phyloP scores from a whole-genome alignment of 2,329 filamentous ascomycete genomes.

The Celoporthe dispersa region DNA sequence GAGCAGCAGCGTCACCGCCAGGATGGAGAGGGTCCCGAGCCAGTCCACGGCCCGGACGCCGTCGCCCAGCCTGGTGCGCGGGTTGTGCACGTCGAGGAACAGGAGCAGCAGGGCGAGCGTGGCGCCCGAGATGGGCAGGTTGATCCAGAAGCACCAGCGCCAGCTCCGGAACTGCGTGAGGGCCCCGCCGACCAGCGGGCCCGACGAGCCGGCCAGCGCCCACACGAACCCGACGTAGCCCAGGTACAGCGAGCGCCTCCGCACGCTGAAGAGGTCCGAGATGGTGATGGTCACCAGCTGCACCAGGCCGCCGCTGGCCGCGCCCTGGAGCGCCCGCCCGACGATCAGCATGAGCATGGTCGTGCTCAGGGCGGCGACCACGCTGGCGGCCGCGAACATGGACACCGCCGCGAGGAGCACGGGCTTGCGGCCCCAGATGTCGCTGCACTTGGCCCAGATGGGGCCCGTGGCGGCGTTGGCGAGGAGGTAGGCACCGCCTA shows the following conservation, averaged over 20 bases:
- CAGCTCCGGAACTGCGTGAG: slow-evolving; percentile 32
- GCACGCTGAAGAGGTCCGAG: slow-evolving; percentile 44
- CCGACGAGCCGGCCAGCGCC: slow-evolving; percentile 42
- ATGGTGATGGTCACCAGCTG: slow-evolving; percentile 44
- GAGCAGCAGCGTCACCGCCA: slow-evolving; percentile 66
- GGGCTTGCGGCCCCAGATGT: slow-evolving; percentile 49
- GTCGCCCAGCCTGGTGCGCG: slow-evolving; percentile 60
- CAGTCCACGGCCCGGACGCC: slow-evolving; percentile 66
- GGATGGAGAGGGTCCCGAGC: slow-evolving; percentile 62
- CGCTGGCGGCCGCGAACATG: slow-evolving; percentile 44
- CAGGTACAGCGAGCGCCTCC: slow-evolving; percentile 32
- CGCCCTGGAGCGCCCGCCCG: slow-evolving; percentile 40
- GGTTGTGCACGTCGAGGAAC: slow-evolving; percentile 57
- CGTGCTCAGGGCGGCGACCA: slow-evolving; percentile 41
- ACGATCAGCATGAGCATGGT: slow-evolving; percentile 45
- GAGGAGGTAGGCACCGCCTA: slow-evolving; percentile 66
- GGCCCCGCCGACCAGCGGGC: slow-evolving; percentile 35
- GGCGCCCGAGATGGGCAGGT: slow-evolving; percentile 32
- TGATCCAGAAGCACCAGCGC: slow-evolving; percentile 37
- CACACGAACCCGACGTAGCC: slow-evolving; percentile 52
- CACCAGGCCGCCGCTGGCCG: slow-evolving; percentile 42
- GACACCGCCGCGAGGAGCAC: slow-evolving; percentile 40
- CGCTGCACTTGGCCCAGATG: slow-evolving; percentile 58
- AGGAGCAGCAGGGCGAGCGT: slow-evolving; percentile 32
- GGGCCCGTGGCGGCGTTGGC: slow-evolving; percentile 62